phyloP scores from a whole-genome alignment of 352 stramenopile species.

The Phytophthora pinifolia region DNA sequence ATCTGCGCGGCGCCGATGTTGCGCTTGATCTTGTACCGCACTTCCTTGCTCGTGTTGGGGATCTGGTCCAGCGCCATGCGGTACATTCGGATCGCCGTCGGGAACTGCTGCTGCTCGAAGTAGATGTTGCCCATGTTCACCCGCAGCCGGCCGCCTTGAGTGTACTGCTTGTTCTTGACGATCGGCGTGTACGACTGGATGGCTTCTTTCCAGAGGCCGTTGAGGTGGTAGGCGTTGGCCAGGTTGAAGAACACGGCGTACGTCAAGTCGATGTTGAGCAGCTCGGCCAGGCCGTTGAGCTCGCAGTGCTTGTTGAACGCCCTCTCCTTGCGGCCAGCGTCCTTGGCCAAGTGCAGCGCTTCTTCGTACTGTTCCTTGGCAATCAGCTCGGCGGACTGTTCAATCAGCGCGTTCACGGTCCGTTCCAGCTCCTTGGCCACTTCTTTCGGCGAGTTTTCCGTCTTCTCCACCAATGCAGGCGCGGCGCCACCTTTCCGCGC shows the following conservation, averaged over 20 bases:
- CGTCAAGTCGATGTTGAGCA: slow-evolving; percentile 94
- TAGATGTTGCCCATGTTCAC: slow-evolving; percentile 99
- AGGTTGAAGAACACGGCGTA: slow-evolving; percentile 96
- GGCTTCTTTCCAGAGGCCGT: slow-evolving; percentile 94
- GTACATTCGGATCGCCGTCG: slow-evolving; percentile 96
- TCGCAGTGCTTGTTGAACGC: slow-evolving; percentile 92
- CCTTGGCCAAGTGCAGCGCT: slow-evolving; percentile 88
- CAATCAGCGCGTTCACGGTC: slow-evolving; percentile 91
- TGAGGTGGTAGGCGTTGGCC: slow-evolving; percentile 92
- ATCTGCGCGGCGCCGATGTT: slow-evolving; percentile 97
- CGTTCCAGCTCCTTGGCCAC: slow-evolving; percentile 91
- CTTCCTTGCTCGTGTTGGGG: slow-evolving; percentile 92
- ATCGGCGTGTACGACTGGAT: slow-evolving; percentile 95
- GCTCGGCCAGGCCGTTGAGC: slow-evolving; percentile 78
- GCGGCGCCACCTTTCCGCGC: slow-evolving; percentile 73
- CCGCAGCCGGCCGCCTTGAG: slow-evolving; percentile 86
- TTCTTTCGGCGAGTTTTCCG: slow-evolving; percentile 92
- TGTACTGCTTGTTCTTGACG: slow-evolving; percentile 96
- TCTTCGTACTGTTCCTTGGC: slow-evolving; percentile 74
- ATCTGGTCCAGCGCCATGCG: slow-evolving; percentile 98
- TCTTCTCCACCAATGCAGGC: slow-evolving; percentile 87
- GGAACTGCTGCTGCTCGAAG: slow-evolving; percentile 94
- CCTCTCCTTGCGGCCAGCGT: slow-evolving; percentile 89
- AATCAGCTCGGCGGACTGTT: slow-evolving; percentile 87
- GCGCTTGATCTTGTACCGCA: slow-evolving; percentile 95